Percentiles rank a stretch among this genome's conserved stretches.
Evolutionary conservation across 1,284 basidiomycete species (phyloP).

Genomic region (Serendipita sp.): DNA sequence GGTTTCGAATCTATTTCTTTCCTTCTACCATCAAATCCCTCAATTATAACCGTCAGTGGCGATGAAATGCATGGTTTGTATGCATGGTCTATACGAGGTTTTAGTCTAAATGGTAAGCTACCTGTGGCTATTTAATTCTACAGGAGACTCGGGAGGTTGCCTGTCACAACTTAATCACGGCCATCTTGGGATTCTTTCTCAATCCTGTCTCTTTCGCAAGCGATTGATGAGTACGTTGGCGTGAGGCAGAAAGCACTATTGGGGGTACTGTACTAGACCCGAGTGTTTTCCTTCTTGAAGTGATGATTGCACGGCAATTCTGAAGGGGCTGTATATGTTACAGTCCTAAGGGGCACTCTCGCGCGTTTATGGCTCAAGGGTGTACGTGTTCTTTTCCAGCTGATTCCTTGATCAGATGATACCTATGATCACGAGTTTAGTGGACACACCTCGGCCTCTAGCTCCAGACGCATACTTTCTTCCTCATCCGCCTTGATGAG

Average conservation of each 20-base stretch:
- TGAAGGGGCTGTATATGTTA: neutral
- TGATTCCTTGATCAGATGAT: conserved; percentile 7
- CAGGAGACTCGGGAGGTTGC: too few relatives aligned
- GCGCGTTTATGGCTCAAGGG: conserved; percentile 12
- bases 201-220: too few relatives aligned
- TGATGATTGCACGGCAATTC: neutral
- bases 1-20: neutral
- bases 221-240: neutral
- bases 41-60: too few relatives aligned
- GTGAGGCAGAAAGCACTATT: neutral
- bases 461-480: conserved; percentile 51
- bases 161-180: too few relatives aligned
- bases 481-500: conserved; percentile 73
- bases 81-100: too few relatives aligned
- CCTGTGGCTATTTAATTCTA: too few relatives aligned
- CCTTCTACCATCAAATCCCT: too few relatives aligned
- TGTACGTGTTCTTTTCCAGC: conserved; percentile 20
- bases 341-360: neutral
- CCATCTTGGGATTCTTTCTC: too few relatives aligned
- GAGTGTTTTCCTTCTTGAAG: neutral
- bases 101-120: too few relatives aligned
- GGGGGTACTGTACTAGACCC: neutral
- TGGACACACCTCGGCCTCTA: conserved; percentile 59
- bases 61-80: too few relatives aligned
- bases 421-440: neutral